Evolutionary conservation across 2,329 filamentous ascomycete genomes (phyloP).

Genomic region (Colletotrichum sp.): DNA sequence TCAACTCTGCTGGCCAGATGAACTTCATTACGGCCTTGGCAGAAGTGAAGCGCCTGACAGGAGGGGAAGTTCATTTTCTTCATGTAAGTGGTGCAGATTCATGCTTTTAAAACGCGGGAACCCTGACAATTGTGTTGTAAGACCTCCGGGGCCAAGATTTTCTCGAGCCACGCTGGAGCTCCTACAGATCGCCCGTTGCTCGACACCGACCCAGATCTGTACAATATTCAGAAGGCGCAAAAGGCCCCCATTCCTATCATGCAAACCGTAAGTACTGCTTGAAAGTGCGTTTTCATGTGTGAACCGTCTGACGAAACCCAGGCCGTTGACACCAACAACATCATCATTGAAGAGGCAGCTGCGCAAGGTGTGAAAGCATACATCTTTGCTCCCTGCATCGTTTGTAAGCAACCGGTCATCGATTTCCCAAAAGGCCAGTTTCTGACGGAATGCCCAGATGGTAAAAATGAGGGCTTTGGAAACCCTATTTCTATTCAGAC

Average conservation of each 20-base stretch:
- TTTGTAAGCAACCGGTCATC: slow-evolving; percentile 38
- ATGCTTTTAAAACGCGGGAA: background rate
- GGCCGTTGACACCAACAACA: slow-evolving; percentile 45
- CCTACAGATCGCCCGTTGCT: slow-evolving; percentile 44
- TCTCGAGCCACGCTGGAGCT: slow-evolving; percentile 50
- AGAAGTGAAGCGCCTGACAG: slow-evolving; percentile 39
- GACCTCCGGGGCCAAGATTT: slow-evolving; percentile 58
- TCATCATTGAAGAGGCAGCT: slow-evolving; percentile 47
- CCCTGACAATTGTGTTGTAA: background rate
- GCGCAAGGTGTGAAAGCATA: slow-evolving; percentile 50
- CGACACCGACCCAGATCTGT: slow-evolving; percentile 40
- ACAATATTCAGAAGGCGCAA: background rate
- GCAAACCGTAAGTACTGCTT: background rate
- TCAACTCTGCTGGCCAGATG: slow-evolving; percentile 33
- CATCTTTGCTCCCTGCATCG: slow-evolving; percentile 59
- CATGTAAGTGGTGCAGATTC: background rate
- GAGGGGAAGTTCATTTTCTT: background rate
- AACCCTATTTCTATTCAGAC: background rate
- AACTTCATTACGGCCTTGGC: slow-evolving; percentile 51
- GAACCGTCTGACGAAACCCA: slow-evolving; percentile 13
- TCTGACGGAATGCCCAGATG: background rate
- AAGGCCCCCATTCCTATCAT: background rate
- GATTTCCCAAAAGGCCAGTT: no score
- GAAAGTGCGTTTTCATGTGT: rapidly evolving
- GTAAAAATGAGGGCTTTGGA: background rate